Conservation (phyloP, 306 rosid species). For the Ammopiptanthus mongolicus region DNA sequence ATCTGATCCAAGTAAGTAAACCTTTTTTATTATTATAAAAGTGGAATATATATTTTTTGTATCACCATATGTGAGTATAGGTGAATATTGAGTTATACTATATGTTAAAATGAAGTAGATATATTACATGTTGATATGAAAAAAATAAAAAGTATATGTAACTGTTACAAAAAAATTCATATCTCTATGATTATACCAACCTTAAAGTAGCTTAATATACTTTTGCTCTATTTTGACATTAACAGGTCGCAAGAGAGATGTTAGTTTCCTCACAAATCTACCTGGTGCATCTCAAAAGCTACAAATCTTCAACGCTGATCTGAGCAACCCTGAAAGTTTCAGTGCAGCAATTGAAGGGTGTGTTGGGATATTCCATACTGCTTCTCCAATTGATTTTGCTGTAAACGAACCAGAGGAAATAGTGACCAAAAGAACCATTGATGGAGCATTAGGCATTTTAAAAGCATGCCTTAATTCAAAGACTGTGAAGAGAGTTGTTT, state of each 20-base stretch:
- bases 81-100: no score
- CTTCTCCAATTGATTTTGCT: conserved; percentile 34
- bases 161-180: background rate
- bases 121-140: no score
- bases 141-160: no score
- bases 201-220: background rate
- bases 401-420: conserved; percentile 37
- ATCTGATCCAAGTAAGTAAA: conserved; percentile 32
- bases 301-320: conserved; percentile 53
- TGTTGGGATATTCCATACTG: conserved; percentile 49
- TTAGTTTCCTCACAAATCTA: conserved; percentile 47
- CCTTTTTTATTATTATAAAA: background rate
- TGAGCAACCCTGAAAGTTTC: conserved; percentile 45
- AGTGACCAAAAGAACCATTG: conserved; percentile 36
- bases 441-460: conserved; percentile 49
- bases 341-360: conserved; percentile 48
- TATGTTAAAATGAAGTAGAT: no score
- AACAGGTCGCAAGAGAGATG: conserved; percentile 25
- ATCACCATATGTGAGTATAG: no score
- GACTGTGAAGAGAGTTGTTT: conserved; percentile 52
- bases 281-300: conserved; percentile 49
- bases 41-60: no score
- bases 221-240: background rate
- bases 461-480: conserved; percentile 36
- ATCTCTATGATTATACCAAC: background rate